These are phyloP conservation scores for Neonectria magnoliae DNA, from an alignment of 2,329 filamentous ascomycete genomes.

Conservation along the genomic window DNA sequence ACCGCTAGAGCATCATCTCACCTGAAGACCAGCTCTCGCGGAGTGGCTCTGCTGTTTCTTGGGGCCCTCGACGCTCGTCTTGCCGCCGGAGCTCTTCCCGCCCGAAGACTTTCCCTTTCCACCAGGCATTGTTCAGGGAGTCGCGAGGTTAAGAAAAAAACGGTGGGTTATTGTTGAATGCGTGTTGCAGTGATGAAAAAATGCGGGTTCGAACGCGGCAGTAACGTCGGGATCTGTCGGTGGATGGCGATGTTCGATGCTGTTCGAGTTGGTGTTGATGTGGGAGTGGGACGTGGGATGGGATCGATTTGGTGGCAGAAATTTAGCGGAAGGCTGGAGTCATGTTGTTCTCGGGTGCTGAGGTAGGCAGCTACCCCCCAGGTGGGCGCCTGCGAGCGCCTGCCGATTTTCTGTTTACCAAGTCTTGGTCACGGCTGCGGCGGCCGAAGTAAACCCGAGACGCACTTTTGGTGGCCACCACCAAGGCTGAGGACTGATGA, in stretches of 20 bases:
- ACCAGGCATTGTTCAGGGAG: constrained; percentile 69
- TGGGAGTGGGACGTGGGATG: constrained; percentile 39
- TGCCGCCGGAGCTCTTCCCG: constrained; percentile 87
- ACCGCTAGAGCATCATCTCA: constrained; percentile 59
- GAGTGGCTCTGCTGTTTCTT: constrained; percentile 97
- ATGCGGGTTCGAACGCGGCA: constrained; percentile 38
- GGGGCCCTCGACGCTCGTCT: constrained; percentile 71
- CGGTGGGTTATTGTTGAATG: constrained; percentile 15
- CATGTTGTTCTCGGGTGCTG: constrained; percentile 40
- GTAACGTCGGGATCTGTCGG: constrained; percentile 16
- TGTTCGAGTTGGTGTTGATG: constrained; percentile 36
- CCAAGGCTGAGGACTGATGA: constrained; percentile 30
- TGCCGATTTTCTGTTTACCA: constrained; percentile 15
- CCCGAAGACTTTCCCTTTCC: constrained; percentile 94
- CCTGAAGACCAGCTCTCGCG: constrained; percentile 93
- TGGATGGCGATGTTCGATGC: constrained; percentile 38
- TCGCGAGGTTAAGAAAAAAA: constrained; percentile 36
- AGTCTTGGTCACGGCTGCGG: constrained; percentile 25
- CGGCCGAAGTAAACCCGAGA: constrained; percentile 41
- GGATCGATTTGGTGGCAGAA: constrained; percentile 40
- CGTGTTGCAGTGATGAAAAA: constrained; percentile 29
- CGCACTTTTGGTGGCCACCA: constrained; percentile 35
- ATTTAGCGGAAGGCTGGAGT: constrained; percentile 43
- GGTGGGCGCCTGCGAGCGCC: constrained; percentile 23
- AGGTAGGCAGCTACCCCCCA: constrained; percentile 24